Conservation (phyloP, 1,139 yeast species). For the Candida anutae region DNA sequence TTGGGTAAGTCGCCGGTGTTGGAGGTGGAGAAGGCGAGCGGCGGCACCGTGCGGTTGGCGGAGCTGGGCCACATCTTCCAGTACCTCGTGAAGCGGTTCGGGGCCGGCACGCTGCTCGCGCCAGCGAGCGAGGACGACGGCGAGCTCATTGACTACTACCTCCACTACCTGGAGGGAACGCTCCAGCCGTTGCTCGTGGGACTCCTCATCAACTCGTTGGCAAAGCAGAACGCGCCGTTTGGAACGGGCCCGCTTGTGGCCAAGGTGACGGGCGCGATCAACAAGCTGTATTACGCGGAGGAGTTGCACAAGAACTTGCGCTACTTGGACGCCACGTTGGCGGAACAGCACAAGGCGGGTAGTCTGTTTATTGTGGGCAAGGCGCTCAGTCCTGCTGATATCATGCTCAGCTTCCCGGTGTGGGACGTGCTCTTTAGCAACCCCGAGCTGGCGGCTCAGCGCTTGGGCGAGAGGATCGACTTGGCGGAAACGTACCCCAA, state of each 20-base stretch:
- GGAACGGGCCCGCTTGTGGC: constrained; percentile 18
- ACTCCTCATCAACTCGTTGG: constrained; percentile 19
- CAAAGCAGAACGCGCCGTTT: constrained; percentile 24
- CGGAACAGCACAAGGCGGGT: constrained; percentile 17
- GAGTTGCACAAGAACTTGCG: constrained; percentile 20
- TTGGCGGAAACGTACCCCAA: constrained; percentile 20
- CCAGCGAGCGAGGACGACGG: constrained; percentile 19
- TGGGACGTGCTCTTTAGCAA: not conserved
- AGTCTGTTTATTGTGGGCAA: constrained; percentile 28
- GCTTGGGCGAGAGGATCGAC: constrained; percentile 20
- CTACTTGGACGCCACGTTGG: constrained; percentile 24
- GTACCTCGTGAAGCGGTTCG: constrained; percentile 25
- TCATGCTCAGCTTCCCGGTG: constrained; percentile 27
- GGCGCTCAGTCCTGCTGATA: constrained; percentile 31
- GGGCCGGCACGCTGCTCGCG: constrained; percentile 17
- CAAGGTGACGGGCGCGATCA: constrained; percentile 17
- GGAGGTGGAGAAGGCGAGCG: constrained; percentile 22
- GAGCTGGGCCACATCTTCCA: constrained; percentile 33
- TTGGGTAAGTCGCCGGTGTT: constrained; percentile 36
- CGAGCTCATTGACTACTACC: constrained; percentile 25
- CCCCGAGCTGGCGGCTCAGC: not conserved
- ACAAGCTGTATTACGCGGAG: constrained; percentile 18
- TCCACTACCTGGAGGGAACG: constrained; percentile 33
- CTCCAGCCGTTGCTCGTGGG: constrained; percentile 28
- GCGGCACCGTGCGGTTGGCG: constrained; percentile 16